Evolutionary conservation across 31 red algal genomes (phyloP).

Genomic region (Porphyra umbilicalis): DNA sequence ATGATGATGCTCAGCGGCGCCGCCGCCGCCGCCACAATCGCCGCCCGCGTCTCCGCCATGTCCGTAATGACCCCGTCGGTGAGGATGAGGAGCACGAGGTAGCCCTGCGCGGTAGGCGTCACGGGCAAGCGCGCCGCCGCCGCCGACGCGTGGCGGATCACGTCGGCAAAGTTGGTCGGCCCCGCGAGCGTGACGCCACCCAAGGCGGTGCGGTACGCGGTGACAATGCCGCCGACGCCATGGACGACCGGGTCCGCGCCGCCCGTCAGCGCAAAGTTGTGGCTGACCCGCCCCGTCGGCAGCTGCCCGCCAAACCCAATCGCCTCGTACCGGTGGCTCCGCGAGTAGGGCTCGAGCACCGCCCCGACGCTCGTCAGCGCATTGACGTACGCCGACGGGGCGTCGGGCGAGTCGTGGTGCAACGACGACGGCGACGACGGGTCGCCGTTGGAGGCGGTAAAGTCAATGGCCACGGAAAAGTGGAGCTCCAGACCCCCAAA

Average conservation of each 20-base stretch:
- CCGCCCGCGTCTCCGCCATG: background rate
- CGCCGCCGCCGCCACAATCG: background rate
- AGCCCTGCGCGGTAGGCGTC: background rate
- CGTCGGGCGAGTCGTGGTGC: background rate
- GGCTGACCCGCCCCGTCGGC: background rate
- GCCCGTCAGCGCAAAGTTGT: background rate
- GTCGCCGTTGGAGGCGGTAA: background rate
- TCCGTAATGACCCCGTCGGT: slow-evolving; percentile 1
- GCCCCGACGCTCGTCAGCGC: background rate
- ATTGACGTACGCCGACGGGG: background rate
- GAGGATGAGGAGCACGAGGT: background rate
- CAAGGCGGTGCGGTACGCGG: background rate
- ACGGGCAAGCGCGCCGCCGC: background rate
- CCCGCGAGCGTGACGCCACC: background rate
- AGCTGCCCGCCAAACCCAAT: background rate
- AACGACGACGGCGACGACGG: background rate
- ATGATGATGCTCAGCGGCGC: slow-evolving; percentile 1
- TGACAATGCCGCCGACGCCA: background rate
- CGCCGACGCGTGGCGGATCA: background rate
- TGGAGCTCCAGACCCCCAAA: background rate
- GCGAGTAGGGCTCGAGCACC: background rate
- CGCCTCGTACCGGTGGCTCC: slow-evolving; percentile 5
- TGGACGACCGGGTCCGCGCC: background rate
- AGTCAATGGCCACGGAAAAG: slow-evolving; percentile 1
- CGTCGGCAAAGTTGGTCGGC: background rate